These are phyloP conservation scores for Ceratobasidium sp. DNA, from an alignment of 1,284 basidiomycete species.

Conservation along the genomic window DNA sequence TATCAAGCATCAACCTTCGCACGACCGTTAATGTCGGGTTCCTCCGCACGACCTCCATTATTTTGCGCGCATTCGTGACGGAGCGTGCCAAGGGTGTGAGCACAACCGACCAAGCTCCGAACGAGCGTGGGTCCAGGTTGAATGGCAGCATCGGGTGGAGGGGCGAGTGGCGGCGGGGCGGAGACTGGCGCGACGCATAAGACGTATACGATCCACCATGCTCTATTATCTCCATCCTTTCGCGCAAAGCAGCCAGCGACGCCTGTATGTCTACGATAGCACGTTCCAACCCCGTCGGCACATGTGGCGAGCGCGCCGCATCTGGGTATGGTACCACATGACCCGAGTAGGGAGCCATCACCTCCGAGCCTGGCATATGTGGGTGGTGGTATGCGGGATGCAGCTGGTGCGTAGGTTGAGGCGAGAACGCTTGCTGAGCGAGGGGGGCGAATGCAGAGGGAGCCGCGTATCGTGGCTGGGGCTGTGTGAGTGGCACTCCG, in stretches of 20 bases:
- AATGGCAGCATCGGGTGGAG: constrained; percentile 33
- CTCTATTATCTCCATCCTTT: constrained; percentile 84
- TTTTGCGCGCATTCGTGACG: constrained; percentile 51
- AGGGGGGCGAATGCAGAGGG: constrained; percentile 74
- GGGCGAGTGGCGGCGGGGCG: constrained; percentile 18
- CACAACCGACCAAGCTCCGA: constrained; percentile 82
- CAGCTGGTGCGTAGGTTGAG: constrained; percentile 42
- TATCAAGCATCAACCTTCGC: constrained; percentile 75
- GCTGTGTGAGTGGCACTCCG: constrained; percentile 64
- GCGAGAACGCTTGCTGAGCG: constrained; percentile 50
- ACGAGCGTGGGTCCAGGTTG: constrained; percentile 66
- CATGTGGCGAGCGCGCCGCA: constrained; percentile 13
- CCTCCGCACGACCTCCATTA: constrained; percentile 27
- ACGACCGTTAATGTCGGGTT: constrained; percentile 67
- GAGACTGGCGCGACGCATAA: constrained; percentile 9
- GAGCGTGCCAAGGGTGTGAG: constrained; percentile 68
- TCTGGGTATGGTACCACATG: constrained; percentile 52
- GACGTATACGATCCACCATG: constrained; percentile 38
- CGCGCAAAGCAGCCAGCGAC: constrained; percentile 87
- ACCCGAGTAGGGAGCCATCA: constrained; percentile 48
- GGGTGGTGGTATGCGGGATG: constrained; percentile 54
- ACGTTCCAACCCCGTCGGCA: constrained; percentile 62
- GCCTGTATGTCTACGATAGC: constrained; percentile 87
- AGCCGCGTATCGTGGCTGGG: constrained; percentile 74
- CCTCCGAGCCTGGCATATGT: constrained; percentile 45